Evolutionary conservation across 805 yeast species (phyloP).

Genomic region (Citeromyces matritensis): DNA sequence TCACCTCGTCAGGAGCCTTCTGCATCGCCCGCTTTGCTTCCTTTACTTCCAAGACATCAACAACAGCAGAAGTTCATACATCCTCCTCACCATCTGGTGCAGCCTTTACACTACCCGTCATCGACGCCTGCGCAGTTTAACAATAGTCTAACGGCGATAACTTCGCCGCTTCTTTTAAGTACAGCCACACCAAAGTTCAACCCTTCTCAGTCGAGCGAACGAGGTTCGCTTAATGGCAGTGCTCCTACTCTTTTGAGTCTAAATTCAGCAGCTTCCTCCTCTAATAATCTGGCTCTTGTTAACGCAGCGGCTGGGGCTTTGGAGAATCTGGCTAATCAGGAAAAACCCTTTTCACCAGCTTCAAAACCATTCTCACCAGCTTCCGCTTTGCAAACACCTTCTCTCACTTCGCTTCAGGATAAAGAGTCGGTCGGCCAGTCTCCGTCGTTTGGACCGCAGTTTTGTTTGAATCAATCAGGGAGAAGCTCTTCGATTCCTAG

Average conservation of each 20-base stretch:
- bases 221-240: conserved; percentile 8
- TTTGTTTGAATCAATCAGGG: conserved; percentile 8
- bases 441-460: conserved; percentile 17
- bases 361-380: conserved; percentile 16
- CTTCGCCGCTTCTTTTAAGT: conserved; percentile 48
- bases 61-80: conserved; percentile 1
- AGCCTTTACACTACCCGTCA: conserved; percentile 49
- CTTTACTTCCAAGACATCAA: conserved; percentile 17
- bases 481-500: conserved; percentile 14
- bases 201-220: conserved; percentile 21
- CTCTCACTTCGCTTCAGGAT: background rate
- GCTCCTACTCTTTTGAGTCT: conserved; percentile 1
- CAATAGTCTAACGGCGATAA: conserved; percentile 44
- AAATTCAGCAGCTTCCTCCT: background rate
- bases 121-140: conserved; percentile 63
- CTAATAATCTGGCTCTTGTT: conserved; percentile 5
- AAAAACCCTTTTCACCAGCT: conserved; percentile 6
- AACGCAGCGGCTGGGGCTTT: conserved; percentile 22
- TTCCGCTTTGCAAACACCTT: conserved; percentile 8
- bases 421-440: no score
- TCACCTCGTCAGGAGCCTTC: background rate
- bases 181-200: conserved; percentile 18
- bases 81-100: conserved; percentile 19
- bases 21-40: conserved; percentile 21
- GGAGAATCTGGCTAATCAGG: conserved; percentile 19